These are phyloP conservation scores for Sclerotinia sclerotiorum DNA, from an alignment of 2,329 filamentous ascomycete genomes.

Conservation along the genomic window DNA sequence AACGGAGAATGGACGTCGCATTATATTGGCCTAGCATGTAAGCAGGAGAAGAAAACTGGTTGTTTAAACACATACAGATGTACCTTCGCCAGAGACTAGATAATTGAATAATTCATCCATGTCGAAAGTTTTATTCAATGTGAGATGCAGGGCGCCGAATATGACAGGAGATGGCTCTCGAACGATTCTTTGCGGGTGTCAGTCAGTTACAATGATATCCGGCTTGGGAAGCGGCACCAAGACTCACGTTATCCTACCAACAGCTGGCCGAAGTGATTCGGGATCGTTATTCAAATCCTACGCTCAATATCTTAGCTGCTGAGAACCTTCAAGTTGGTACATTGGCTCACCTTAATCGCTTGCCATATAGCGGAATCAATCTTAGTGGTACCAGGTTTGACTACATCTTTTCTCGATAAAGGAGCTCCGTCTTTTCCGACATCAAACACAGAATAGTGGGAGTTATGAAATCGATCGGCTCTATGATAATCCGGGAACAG, in stretches of 20 bases:
- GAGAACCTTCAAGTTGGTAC: neutral
- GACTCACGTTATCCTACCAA: constrained; percentile 33
- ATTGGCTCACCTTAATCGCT: constrained; percentile 30
- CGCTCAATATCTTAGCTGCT: constrained; percentile 10
- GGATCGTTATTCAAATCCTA: constrained; percentile 34
- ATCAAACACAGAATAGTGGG: constrained; percentile 37
- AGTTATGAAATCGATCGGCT: constrained; percentile 32
- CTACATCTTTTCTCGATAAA: constrained; percentile 29
- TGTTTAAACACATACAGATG: constrained; percentile 44
- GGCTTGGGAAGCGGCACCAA: neutral
- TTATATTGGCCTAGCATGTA: constrained; percentile 27
- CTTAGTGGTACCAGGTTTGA: constrained; percentile 27
- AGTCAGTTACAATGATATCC: neutral
- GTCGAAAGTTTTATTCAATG: constrained; percentile 58
- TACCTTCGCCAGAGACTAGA: constrained; percentile 51
- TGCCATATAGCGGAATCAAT: constrained; percentile 37
- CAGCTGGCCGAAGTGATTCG: constrained; percentile 27
- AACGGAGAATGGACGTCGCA: constrained; percentile 31
- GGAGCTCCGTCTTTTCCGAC: constrained; percentile 35
- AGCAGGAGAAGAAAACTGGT: neutral
- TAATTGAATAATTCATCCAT: constrained; percentile 60
- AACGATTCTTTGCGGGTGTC: constrained; percentile 44
- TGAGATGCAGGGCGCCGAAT: constrained; percentile 59
- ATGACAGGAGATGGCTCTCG: constrained; percentile 61
- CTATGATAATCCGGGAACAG: constrained; percentile 31